Evolutionary conservation across 2,329 filamentous ascomycete species (phyloP).

Genomic region (Ceratocystis eucalypticola): DNA sequence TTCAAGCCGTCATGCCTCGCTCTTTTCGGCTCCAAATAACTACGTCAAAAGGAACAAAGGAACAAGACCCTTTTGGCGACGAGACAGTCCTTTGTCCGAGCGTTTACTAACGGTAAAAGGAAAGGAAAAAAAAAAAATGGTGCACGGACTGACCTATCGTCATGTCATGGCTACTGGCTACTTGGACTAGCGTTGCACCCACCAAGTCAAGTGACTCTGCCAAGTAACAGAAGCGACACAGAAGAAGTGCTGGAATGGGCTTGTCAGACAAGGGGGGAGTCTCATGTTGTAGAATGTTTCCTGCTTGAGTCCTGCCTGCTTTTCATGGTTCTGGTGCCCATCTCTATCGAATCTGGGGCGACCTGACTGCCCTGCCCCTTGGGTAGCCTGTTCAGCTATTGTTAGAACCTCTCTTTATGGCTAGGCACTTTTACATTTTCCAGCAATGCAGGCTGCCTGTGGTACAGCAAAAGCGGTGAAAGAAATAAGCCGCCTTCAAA

Average conservation of each 20-base stretch:
- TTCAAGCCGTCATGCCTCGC: not conserved
- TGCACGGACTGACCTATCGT: not conserved
- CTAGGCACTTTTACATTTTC: too few relatives aligned
- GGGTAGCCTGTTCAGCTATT: too few relatives aligned
- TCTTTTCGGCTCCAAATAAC: slow-evolving; percentile 1
- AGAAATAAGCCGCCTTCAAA: too few relatives aligned
- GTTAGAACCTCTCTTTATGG: too few relatives aligned
- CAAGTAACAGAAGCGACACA: not conserved
- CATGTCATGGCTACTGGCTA: not conserved
- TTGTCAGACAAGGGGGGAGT: not conserved
- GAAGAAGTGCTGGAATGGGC: not conserved
- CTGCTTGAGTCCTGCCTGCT: too few relatives aligned
- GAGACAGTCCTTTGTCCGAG: not conserved
- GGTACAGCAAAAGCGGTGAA: too few relatives aligned
- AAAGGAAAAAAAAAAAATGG: not conserved
- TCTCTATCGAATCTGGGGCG: too few relatives aligned
- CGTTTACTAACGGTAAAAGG: not conserved
- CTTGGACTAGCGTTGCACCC: slow-evolving; percentile 3
- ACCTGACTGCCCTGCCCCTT: too few relatives aligned
- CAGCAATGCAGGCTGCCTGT: too few relatives aligned
- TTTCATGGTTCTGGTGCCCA: too few relatives aligned
- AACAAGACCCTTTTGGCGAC: not conserved
- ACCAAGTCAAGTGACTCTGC: slow-evolving; percentile 5
- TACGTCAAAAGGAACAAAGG: slow-evolving; percentile 2
- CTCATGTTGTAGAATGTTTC: not conserved